phyloP scores from a whole-genome alignment of 2,329 filamentous ascomycete genomes.

The Ceratocystis ficicola region DNA sequence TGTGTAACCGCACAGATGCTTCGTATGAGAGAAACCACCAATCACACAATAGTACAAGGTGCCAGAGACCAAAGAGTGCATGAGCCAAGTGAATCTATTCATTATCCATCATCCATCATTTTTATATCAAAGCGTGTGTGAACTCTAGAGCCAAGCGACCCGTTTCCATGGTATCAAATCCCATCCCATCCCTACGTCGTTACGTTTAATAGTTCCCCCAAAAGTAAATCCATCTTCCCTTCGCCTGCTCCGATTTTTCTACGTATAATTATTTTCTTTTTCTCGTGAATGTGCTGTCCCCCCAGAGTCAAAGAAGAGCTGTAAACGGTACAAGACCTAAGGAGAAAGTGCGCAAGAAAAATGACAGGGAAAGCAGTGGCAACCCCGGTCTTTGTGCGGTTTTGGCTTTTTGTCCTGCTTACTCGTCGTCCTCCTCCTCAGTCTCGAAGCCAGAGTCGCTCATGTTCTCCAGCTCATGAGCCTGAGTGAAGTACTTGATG shows the following conservation, averaged over 20 bases:
- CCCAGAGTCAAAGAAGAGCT: slow-evolving; percentile 6
- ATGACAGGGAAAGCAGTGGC: not conserved
- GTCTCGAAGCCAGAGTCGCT: slow-evolving; percentile 59
- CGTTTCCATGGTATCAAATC: slow-evolving; percentile 21
- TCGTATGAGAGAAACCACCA: not conserved
- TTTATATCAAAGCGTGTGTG: slow-evolving; percentile 19
- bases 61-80: slow-evolving; percentile 5
- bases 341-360: not conserved
- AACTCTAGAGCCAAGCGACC: slow-evolving; percentile 21
- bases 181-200: not conserved
- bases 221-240: slow-evolving; percentile 7
- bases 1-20: too few relatives aligned
- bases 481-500: slow-evolving; percentile 84
- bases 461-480: slow-evolving; percentile 55
- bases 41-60: not conserved
- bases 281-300: slow-evolving; percentile 1
- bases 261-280: slow-evolving; percentile 5
- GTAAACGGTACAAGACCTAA: not conserved
- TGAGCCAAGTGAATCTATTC: slow-evolving; percentile 21
- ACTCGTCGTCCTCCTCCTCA: slow-evolving; percentile 35
- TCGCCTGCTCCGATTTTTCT: not conserved
- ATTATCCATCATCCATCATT: slow-evolving; percentile 19
- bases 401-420: slow-evolving; percentile 1
- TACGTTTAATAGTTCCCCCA: slow-evolving; percentile 8
- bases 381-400: not conserved